phyloP scores from a whole-genome alignment of 352 stramenopile genomes.

The Pythium insidiosum region DNA sequence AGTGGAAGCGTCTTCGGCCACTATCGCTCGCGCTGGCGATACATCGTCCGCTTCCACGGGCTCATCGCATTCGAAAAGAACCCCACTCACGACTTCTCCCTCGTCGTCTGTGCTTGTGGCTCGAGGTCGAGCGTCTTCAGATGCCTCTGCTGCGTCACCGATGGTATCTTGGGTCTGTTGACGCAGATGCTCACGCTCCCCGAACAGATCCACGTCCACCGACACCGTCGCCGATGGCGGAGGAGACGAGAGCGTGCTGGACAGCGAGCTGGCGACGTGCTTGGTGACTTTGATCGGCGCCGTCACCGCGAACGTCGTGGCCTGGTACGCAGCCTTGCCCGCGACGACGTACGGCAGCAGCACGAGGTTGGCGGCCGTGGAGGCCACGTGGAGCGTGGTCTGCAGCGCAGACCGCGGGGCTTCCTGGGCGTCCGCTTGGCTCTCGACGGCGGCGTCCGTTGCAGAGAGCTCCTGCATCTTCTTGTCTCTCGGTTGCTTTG shows the following conservation, averaged over 20 bases:
- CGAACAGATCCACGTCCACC: constrained; percentile 52
- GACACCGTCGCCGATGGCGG: too few species aligned
- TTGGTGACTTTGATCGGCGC: constrained; percentile 49
- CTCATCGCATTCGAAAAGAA: constrained; percentile 1
- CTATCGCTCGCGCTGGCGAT: neutral
- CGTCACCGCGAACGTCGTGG: constrained; percentile 44
- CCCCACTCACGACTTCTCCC: constrained; percentile 1
- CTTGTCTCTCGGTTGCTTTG: too few species aligned
- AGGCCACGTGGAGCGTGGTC: constrained; percentile 46
- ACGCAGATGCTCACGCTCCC: constrained; percentile 29
- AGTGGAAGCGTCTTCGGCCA: neutral
- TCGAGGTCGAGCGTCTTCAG: neutral
- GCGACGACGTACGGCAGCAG: constrained; percentile 54
- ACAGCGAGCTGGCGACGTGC: constrained; percentile 36
- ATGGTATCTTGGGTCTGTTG: too few species aligned
- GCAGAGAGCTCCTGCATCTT: too few species aligned
- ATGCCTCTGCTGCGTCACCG: neutral
- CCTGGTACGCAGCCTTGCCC: constrained; percentile 43
- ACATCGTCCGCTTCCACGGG: neutral
- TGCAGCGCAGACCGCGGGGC: constrained; percentile 21
- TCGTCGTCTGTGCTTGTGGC: neutral
- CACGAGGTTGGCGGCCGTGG: constrained; percentile 46
- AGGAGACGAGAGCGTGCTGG: too few species aligned
- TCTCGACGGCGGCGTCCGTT: too few species aligned
- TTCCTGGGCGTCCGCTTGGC: neutral